Base-by-base conservation (phyloP, 139 green algal genomes). In the Pedinophyceae sp. region DNA sequence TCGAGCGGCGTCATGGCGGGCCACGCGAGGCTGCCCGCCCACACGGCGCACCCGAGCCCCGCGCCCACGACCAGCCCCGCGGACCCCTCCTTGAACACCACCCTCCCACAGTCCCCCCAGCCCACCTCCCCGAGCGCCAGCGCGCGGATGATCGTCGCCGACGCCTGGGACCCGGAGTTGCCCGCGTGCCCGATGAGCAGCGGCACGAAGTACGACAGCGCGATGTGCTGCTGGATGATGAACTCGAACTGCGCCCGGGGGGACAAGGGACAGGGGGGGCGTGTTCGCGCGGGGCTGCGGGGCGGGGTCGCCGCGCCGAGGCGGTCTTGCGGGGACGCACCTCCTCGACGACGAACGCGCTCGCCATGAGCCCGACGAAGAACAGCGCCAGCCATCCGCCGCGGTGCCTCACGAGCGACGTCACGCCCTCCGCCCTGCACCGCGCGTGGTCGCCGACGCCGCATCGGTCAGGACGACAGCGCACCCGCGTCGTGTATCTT, bases 141-240 rank as follows among this genome's bases (percentile, higher is more conserved):
- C 27, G 72, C 69, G 16, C 76, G 58, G 22, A 87, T 87, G 16
- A 87, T 56, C 1, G 71, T 84, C 38, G 69, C 70, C 3, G 81
- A 76, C 24, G 63, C 58, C 55, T 87, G 79, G 5, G 64, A 78
- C 30, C 79, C 79, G 0, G 79, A 81, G 71, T 87, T 87, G 54
- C 79, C 79, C 25, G 75, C 79, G 57, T 87, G 79, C 0, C 79
- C 79, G 53, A 87, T 84, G 26, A 87, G 67, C 4, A 87, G 65
- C 0, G 79, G 79, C 22, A 87, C 71, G 38, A 84, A 84, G 61
- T 80, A 83, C 2, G 50, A 68, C 7, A 83, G 66, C 67, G 77
- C 64, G 23, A 82, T 75, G 47, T 86, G 55, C 22, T 68, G 48
- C 49, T 67, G 62, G 18, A 86, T 49, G 3, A 83, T 46, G 29